A percentile compares a stretch with the other conserved stretches of the same genome.
These are phyloP conservation scores for Tuber borchii DNA, from an alignment of 495 filamentous ascomycete species.

Conservation along the genomic window DNA sequence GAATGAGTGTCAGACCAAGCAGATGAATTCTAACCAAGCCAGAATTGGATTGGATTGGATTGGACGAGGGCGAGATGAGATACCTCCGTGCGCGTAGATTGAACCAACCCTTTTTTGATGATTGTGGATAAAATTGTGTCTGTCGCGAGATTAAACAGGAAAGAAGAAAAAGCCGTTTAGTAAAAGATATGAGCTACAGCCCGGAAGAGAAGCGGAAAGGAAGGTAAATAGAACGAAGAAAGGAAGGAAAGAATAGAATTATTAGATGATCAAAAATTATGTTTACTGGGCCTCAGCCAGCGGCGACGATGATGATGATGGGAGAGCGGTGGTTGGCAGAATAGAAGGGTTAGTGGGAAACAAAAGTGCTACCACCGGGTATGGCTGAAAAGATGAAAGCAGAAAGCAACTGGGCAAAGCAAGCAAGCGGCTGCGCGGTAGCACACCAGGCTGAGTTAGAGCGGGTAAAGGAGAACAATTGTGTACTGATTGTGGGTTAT, in stretches of 20 bases:
- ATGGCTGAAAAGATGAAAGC: not conserved
- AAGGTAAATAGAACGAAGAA: not conserved
- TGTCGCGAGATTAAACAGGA: not conserved
- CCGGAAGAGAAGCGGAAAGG: not conserved
- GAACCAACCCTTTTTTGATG: not conserved
- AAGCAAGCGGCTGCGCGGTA: not conserved
- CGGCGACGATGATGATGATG: not conserved
- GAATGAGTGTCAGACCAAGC: constrained; percentile 27
- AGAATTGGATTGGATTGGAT: constrained; percentile 18
- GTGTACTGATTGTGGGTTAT: not conserved
- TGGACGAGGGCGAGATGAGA: constrained; percentile 1
- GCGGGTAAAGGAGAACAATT: not conserved
- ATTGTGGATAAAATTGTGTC: not conserved
- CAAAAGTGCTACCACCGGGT: not conserved
- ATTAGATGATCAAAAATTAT: not conserved
- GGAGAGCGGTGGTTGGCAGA: not conserved
- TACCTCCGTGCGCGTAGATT: not conserved
- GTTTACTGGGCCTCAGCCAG: not conserved
- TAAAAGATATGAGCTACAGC: not conserved
- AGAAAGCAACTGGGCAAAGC: not conserved
- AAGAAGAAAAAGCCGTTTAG: not conserved
- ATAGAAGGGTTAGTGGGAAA: not conserved
- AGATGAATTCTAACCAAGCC: constrained; percentile 29
- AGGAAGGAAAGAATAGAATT: not conserved
- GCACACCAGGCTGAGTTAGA: not conserved